Evolutionary conservation across 1,284 basidiomycete species (phyloP).

Genomic region (Caloboletus inedulis): DNA sequence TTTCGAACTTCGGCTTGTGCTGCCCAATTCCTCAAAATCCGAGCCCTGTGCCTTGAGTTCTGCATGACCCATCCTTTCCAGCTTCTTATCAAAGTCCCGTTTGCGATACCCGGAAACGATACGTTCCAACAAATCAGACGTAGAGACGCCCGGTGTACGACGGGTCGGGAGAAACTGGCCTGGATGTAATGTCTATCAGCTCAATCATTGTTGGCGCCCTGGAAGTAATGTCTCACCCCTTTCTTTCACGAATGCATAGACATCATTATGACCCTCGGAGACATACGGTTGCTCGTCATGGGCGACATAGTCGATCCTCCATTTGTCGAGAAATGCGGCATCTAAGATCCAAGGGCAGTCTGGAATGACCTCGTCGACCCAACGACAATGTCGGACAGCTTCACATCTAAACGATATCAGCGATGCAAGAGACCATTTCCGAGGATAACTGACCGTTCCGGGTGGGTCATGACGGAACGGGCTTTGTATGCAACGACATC

Average conservation of each 20-base stretch:
- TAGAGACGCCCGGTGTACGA: constrained; percentile 92
- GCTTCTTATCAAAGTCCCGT: constrained; percentile 85
- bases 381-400: constrained; percentile 88
- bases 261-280: constrained; percentile 74
- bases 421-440: constrained; percentile 7
- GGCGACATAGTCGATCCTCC: constrained; percentile 93
- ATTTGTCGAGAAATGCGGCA: constrained; percentile 76
- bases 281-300: constrained; percentile 91
- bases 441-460: constrained; percentile 62
- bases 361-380: constrained; percentile 96
- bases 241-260: constrained; percentile 81
- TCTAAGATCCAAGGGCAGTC: constrained; percentile 93
- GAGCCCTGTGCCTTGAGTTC: constrained; percentile 61
- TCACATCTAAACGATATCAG: constrained; percentile 56
- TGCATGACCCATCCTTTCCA: constrained; percentile 79
- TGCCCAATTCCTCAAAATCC: constrained; percentile 28
- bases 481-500: constrained; percentile 77
- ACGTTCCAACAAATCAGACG: constrained; percentile 87
- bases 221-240: constrained; percentile 50
- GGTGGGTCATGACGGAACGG: constrained; percentile 80
- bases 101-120: constrained; percentile 82
- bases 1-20: constrained; percentile 1
- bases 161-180: constrained; percentile 96
- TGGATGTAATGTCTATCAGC: constrained; percentile 31
- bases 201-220: not conserved